phyloP scores from a whole-genome alignment of 164 flowering plant species.

The Liquidambar formosana region DNA sequence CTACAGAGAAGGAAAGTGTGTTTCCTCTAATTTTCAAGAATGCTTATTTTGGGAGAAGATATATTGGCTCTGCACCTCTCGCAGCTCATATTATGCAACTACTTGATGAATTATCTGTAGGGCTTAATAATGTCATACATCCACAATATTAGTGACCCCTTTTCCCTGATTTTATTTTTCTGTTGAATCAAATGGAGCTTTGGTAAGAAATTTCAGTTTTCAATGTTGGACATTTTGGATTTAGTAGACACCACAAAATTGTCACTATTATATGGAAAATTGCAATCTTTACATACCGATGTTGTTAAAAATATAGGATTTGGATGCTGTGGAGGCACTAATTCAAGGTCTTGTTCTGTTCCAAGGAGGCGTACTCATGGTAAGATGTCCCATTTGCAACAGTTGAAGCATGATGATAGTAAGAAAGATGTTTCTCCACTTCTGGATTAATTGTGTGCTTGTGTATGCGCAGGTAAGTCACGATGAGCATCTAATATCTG shows the following conservation, averaged over 20 bases:
- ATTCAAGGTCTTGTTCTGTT: conserved; percentile 97
- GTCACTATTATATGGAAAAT: neutral
- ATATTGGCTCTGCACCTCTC: too few species aligned
- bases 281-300: neutral
- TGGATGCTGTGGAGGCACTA: conserved; percentile 99
- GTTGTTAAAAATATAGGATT: conserved; percentile 55
- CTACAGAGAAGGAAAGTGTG: neutral
- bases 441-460: neutral
- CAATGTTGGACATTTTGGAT: neutral
- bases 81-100: too few species aligned
- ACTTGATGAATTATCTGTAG: too few species aligned
- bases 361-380: conserved; percentile 99
- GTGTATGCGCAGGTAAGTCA: conserved; percentile 80
- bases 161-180: conserved; percentile 4
- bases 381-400: conserved; percentile 21
- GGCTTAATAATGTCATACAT: too few species aligned
- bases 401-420: neutral
- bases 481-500: conserved; percentile 95
- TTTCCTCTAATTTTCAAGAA: neutral
- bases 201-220: neutral
- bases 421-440: too few species aligned
- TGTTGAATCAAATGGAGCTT: neutral
- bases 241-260: neutral
- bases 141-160: too few species aligned
- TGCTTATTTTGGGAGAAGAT: too few species aligned